Evolutionary conservation across 768 basidiomycete genomes (phyloP), one percentile per base, ranked within the genome.

Genomic region (Lyophyllum atratum): DNA sequence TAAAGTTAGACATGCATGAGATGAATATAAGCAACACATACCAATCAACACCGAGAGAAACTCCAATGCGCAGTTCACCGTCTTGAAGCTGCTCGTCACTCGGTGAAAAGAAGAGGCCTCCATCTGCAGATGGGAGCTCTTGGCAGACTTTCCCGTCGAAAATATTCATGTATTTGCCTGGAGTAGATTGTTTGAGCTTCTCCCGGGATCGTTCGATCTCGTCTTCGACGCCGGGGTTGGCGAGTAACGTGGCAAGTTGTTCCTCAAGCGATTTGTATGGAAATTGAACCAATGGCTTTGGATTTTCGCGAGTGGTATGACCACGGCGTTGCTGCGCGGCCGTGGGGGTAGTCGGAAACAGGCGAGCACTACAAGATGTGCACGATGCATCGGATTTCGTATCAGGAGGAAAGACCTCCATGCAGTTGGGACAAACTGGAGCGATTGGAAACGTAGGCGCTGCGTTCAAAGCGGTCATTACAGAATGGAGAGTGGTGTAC

Each of bases 1-100:
- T 44, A 10, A 39, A 21, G 37, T 43, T 19, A 19, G 25, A 15
- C 0, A 19, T 49, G 12, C 44, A 37, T 53, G 26, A 46, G 15
- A 26, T 51, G 39, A 40, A 29, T n/a, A n/a, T n/a, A n/a, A 39
- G 31, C 54, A 37, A 25, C 3, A 51, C 69, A 31, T 52, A 75
- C 71, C 72, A 76, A 33, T 75, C 73, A 12, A 71, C 50, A 0
- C 72, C 70, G 14, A 68, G 54, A 0, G 67, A 66, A 0, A 74
- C 34, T n/a, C 68, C 72, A 49, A 74, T 63, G 0, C 65, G 59
- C 1, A 74, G 62, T 50, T 74, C 70, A 0, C 66, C 68, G 15
- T 58, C 56, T 7, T 59, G 51, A 15, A 58, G 40, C 10, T 57
- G 39, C 6, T 33, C 37, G 3, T 58, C 29, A 55, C 48, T 47